Percentiles rank a stretch among this genome's conserved stretches.
These are phyloP conservation scores for Persicaria maculosa DNA, from an alignment of 148 eudicot genomes.

Conservation along the genomic window DNA sequence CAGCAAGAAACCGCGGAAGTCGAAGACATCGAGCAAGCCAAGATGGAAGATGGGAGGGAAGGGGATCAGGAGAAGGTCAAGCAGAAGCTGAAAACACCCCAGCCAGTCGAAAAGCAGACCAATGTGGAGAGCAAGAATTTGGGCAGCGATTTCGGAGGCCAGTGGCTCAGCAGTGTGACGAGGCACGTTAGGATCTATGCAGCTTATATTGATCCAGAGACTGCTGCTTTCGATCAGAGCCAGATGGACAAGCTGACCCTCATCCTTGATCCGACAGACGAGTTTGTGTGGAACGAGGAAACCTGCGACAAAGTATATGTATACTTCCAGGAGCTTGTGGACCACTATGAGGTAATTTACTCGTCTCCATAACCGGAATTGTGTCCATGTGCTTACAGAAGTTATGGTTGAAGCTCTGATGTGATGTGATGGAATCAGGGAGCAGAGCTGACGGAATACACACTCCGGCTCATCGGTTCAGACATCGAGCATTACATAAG, in stretches of 20 bases:
- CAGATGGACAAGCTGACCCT: constrained; percentile 89
- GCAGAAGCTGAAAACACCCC: constrained; percentile 22
- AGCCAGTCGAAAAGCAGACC: constrained; percentile 61
- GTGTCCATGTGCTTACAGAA: background rate
- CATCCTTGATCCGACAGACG: constrained; percentile 75
- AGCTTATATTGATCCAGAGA: constrained; percentile 75
- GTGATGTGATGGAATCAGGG: constrained; percentile 36
- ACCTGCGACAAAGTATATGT: constrained; percentile 59
- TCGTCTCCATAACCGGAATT: background rate
- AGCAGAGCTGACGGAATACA: constrained; percentile 83
- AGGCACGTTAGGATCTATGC: constrained; percentile 86
- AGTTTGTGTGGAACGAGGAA: constrained; percentile 73
- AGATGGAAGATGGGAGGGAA: constrained; percentile 17
- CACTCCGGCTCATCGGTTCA: constrained; percentile 81
- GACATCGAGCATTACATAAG: constrained; percentile 92
- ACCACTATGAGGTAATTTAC: constrained; percentile 76
- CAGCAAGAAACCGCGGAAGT: constrained; percentile 29
- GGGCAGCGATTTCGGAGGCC: constrained; percentile 71
- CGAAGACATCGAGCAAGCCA: constrained; percentile 20
- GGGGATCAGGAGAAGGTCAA: constrained; percentile 3
- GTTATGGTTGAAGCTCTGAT: constrained; percentile 10
- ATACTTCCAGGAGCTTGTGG: constrained; percentile 78
- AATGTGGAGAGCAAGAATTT: constrained; percentile 74
- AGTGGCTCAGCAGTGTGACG: constrained; percentile 88
- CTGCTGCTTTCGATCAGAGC: constrained; percentile 74